Percentiles rank a stretch among this genome's conserved stretches.
Evolutionary conservation across 306 rosid species (phyloP).

Genomic region (Bauhinia variegata): DNA sequence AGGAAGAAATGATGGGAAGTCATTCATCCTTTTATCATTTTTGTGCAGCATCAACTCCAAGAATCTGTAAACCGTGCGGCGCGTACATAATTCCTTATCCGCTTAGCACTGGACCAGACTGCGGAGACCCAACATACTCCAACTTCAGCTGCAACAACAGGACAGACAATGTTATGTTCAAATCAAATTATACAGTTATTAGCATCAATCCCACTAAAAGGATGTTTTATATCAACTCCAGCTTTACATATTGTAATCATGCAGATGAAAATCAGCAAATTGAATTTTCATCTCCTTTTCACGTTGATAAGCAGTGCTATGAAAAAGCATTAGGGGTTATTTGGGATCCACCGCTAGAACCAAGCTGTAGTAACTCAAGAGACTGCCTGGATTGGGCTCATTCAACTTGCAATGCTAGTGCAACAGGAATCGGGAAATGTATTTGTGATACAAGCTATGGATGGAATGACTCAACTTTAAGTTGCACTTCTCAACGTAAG

Average conservation of each 20-base stretch:
- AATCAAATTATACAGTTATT: background rate
- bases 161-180: conserved; percentile 34
- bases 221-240: conserved; percentile 9
- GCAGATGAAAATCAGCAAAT: background rate
- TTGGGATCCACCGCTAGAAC: conserved; percentile 18
- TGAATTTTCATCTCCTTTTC: background rate
- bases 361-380: background rate
- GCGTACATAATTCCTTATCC: conserved; percentile 56
- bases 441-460: conserved; percentile 1
- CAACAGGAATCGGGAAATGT: conserved; percentile 9
- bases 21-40: background rate
- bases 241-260: background rate
- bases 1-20: no score
- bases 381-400: conserved; percentile 21
- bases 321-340: background rate
- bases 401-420: conserved; percentile 24
- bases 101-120: conserved; percentile 42
- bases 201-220: background rate
- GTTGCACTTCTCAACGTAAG: background rate
- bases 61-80: conserved; percentile 53
- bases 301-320: accelerated
- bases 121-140: conserved; percentile 50
- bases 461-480: background rate
- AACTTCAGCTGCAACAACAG: conserved; percentile 32
- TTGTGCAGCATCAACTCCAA: conserved; percentile 41